A percentile compares a stretch with the other conserved stretches of the same genome.
Evolutionary conservation across 2,329 filamentous ascomycete species (phyloP).

Genomic region (Aspergillus transmontanensis): DNA sequence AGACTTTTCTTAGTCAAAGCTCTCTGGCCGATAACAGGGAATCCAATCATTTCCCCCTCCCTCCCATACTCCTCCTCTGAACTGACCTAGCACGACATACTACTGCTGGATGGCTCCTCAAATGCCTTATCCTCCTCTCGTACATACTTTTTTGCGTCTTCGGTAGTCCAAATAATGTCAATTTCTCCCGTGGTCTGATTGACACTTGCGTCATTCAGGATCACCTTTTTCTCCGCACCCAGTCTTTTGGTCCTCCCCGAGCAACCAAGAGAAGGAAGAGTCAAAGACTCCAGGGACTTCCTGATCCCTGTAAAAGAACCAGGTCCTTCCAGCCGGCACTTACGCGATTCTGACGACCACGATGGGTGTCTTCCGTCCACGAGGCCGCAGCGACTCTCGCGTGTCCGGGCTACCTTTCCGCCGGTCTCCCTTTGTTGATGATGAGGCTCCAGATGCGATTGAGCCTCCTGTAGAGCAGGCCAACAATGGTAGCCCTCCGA

Average conservation of each 20-base stretch:
- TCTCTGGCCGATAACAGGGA: not conserved
- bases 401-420: constrained; percentile 27
- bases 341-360: constrained; percentile 4
- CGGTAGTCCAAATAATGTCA: constrained; percentile 15
- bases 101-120: not conserved
- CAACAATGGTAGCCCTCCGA: constrained; percentile 31
- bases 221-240: constrained; percentile 10
- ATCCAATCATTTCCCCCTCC: not conserved
- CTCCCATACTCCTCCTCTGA: not conserved
- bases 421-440: constrained; percentile 25
- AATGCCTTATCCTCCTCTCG: not conserved
- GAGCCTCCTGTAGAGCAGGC: constrained; percentile 32
- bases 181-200: constrained; percentile 11
- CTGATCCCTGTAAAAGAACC: not conserved
- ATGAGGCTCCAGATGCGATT: constrained; percentile 23
- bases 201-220: constrained; percentile 24
- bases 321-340: no score
- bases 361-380: constrained; percentile 34
- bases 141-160: not conserved
- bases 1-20: constrained; percentile 9
- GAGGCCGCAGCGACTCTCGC: constrained; percentile 33
- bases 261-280: not conserved
- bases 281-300: not conserved
- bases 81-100: not conserved
- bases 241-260: not conserved